Base-by-base conservation (phyloP, 148 eudicot genomes). In the Rhododendron kiyosumense region DNA sequence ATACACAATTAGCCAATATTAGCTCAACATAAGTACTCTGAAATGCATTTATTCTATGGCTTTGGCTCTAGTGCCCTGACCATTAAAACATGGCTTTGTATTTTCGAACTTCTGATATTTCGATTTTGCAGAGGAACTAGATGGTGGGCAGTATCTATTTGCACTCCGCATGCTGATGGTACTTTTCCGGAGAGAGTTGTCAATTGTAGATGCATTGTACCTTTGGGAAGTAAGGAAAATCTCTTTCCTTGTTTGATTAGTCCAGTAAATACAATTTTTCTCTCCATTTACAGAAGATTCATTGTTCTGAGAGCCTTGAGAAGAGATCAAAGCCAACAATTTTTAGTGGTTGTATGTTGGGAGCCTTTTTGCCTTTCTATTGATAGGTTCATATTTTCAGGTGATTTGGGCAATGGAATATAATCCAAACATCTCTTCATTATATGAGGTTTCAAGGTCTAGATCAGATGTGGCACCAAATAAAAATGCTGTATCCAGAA, bases 381-480 rank as follows among this genome's bases (percentile, higher is more conserved):
- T 59, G n/a, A 83, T n/a, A 41, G 18, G 52, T 67, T 82, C 41
- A 26, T 86, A 84, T 74, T 87, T 87, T 83, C 90, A 96, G 99
- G 93, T 96, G 85, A 96, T 96, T 98, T 95, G 99, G 98, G 98
- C 97, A 84, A 96, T 96, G 99, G 99, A 96, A 86, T 96, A 94
- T 91, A 95, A 96, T 84, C 99, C 99, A 13, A 91, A 93, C 89
- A 93, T 92, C 52, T 96, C 90, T 89, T 82, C 90, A 73, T 88
- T 88, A 34, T 95, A 94, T 78, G 97, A 96, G 86, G 86, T 90
- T 82, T 79, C 91, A 7, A 41, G 65, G 24, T 36, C 79, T 67
- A 87, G 86, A 79, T 88, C 84, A 63, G 30, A 46, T 43, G 88
- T 86, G 81, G 88, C 88, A 81, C 78, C 89, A 28, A 87, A 87